These are phyloP conservation scores for Mucor plumbeus DNA, from an alignment of 371 early-diverging fungal genomes.

Conservation along the genomic window DNA sequence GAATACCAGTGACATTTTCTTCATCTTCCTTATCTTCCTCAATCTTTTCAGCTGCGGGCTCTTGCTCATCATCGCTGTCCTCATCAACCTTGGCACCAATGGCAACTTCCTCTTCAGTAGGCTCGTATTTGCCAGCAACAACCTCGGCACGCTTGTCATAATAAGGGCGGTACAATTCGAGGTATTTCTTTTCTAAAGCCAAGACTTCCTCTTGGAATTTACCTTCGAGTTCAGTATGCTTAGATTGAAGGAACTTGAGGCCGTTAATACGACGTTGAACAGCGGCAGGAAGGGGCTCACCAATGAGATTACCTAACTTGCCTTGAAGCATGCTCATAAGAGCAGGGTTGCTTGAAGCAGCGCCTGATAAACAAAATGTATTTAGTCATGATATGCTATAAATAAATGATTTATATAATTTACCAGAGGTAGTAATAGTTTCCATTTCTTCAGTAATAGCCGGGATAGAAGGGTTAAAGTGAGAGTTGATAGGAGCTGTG, in stretches of 20 bases:
- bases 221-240: constrained; percentile 82
- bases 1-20: constrained; percentile 63
- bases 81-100: constrained; percentile 68
- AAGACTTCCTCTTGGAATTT: constrained; percentile 90
- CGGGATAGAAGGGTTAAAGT: constrained; percentile 42
- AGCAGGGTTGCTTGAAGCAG: constrained; percentile 43
- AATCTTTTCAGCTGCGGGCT: constrained; percentile 44
- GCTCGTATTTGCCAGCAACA: constrained; percentile 81
- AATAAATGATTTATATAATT: not conserved
- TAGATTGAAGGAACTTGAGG: constrained; percentile 82
- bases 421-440: constrained; percentile 48
- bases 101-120: constrained; percentile 83
- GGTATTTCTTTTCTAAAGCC: constrained; percentile 94
- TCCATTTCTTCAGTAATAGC: constrained; percentile 57
- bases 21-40: constrained; percentile 50
- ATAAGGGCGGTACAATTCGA: constrained; percentile 81
- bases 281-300: constrained; percentile 61
- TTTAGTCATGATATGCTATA: not conserved
- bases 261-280: constrained; percentile 87
- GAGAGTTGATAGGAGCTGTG: constrained; percentile 53
- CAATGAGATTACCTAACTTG: constrained; percentile 70
- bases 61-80: constrained; percentile 39
- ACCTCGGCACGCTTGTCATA: constrained; percentile 87
- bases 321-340: constrained; percentile 62
- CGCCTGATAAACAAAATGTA: constrained; percentile 15